Evolutionary conservation across 2,329 filamentous ascomycete genomes (phyloP).

Genomic region (Chaetomiaceae sp.): DNA sequence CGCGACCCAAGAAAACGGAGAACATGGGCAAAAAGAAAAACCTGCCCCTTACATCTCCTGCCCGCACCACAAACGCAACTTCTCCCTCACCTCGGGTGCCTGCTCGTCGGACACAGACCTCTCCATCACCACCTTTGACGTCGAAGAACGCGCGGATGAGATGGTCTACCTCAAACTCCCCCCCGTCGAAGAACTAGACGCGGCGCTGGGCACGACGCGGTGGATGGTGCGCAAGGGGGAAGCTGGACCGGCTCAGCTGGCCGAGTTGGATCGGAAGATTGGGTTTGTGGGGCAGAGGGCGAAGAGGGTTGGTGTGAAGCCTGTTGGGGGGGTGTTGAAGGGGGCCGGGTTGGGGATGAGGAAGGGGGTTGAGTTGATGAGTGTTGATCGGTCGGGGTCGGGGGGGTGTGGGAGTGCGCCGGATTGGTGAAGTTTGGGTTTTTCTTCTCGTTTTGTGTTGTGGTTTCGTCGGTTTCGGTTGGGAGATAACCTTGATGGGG

Average conservation of each 20-base stretch:
- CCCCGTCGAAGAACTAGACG: conserved; percentile 74
- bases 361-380: conserved; percentile 35
- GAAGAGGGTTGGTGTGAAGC: conserved; percentile 39
- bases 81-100: conserved; percentile 64
- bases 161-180: conserved; percentile 77
- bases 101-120: conserved; percentile 66
- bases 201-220: conserved; percentile 68
- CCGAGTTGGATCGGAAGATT: conserved; percentile 44
- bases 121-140: conserved; percentile 77
- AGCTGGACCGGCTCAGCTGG: conserved; percentile 37
- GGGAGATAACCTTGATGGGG: not conserved
- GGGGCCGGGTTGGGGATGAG: conserved; percentile 30
- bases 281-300: conserved; percentile 40
- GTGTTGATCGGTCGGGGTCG: conserved; percentile 30
- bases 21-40: no score
- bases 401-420: conserved; percentile 40
- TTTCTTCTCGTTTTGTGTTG: not conserved
- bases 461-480: not conserved
- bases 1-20: no score
- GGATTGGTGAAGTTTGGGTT: conserved; percentile 39
- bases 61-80: conserved; percentile 87
- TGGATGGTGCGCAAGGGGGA: conserved; percentile 77
- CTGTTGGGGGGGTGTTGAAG: conserved; percentile 21
- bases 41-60: conserved; percentile 74
- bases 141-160: conserved; percentile 68